These are phyloP conservation scores for Stellera chamaejasme DNA, from an alignment of 345 rosid genomes.

Conservation along the genomic window DNA sequence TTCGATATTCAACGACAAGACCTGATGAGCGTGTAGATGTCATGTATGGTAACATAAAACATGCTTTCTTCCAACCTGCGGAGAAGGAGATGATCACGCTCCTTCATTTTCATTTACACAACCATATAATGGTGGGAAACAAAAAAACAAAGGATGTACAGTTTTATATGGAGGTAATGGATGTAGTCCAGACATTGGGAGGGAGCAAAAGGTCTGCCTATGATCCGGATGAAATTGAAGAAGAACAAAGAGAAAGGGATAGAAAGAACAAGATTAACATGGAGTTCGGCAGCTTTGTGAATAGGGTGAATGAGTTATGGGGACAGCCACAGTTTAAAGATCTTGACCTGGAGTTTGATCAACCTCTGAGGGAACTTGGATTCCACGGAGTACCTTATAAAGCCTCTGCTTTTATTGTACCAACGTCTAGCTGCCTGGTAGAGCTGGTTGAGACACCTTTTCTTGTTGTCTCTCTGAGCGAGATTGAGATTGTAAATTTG, in stretches of 20 bases:
- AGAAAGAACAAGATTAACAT: slow-evolving; percentile 80
- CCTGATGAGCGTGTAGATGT: slow-evolving; percentile 79
- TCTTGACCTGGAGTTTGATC: slow-evolving; percentile 94
- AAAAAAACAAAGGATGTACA: slow-evolving; percentile 94
- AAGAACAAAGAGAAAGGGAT: slow-evolving; percentile 84
- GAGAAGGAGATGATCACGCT: slow-evolving; percentile 92
- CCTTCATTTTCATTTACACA: slow-evolving; percentile 77
- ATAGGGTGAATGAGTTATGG: slow-evolving; percentile 81
- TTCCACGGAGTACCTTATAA: slow-evolving; percentile 91
- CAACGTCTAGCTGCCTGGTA: slow-evolving; percentile 83
- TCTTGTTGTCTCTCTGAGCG: slow-evolving; percentile 73
- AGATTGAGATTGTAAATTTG: slow-evolving; percentile 93
- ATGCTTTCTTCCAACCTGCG: slow-evolving; percentile 93
- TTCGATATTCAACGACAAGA: slow-evolving; percentile 72
- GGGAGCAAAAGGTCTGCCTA: slow-evolving; percentile 90
- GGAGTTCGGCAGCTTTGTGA: slow-evolving; percentile 83
- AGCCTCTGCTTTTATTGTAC: slow-evolving; percentile 73
- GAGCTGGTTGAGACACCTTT: slow-evolving; percentile 80
- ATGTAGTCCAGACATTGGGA: slow-evolving; percentile 77
- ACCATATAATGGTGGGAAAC: slow-evolving; percentile 96
- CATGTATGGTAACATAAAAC: slow-evolving; percentile 79
- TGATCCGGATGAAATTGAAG: slow-evolving; percentile 95
- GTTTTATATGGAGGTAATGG: slow-evolving; percentile 91
- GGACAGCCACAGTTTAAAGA: slow-evolving; percentile 68
- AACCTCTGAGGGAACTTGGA: slow-evolving; percentile 87